A percentile compares a stretch with the other conserved stretches of the same genome.
phyloP scores from a whole-genome alignment of 352 stramenopile genomes.

The Phytophthora agathidicida region DNA sequence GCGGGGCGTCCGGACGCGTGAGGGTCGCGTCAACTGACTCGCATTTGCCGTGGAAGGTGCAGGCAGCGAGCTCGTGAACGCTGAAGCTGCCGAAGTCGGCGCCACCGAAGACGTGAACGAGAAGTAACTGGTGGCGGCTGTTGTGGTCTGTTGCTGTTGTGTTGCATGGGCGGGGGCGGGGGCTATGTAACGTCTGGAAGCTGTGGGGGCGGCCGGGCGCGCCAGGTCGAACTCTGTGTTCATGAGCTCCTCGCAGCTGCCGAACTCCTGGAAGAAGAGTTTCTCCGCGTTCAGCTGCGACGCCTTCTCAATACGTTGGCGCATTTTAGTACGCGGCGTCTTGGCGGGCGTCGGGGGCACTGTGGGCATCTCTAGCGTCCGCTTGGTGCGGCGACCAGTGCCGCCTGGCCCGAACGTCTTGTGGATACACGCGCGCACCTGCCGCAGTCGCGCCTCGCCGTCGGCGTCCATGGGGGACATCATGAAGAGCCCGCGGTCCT shows the following conservation, averaged over 20 bases:
- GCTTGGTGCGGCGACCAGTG: constrained; percentile 26
- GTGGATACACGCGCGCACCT: constrained; percentile 51
- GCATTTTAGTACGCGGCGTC: constrained; percentile 45
- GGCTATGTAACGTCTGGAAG: constrained; percentile 9
- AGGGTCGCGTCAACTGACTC: constrained; percentile 52
- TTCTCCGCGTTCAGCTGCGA: constrained; percentile 52
- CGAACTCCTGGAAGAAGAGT: constrained; percentile 76
- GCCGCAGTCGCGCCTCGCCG: constrained; percentile 44
- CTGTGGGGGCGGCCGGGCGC: constrained; percentile 17
- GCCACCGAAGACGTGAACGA: constrained; percentile 16
- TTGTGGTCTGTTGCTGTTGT: constrained; percentile 6
- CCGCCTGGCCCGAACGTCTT: constrained; percentile 39
- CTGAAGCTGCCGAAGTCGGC: neutral
- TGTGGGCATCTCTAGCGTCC: constrained; percentile 25
- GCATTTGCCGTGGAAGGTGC: constrained; percentile 30
- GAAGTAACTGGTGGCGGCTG: constrained; percentile 19
- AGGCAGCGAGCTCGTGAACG: constrained; percentile 37
- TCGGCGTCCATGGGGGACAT: constrained; percentile 57
- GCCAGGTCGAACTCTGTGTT: constrained; percentile 48
- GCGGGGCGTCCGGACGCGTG: constrained; percentile 56
- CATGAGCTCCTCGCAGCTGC: constrained; percentile 52
- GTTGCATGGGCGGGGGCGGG: neutral
- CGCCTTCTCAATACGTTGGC: constrained; percentile 55
- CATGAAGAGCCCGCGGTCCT: constrained; percentile 35
- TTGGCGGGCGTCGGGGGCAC: constrained; percentile 14